Evolutionary conservation across 345 rosid species (phyloP), one percentile per base, ranked within the genome.

Genomic region (Eucalyptus dawsonii): DNA sequence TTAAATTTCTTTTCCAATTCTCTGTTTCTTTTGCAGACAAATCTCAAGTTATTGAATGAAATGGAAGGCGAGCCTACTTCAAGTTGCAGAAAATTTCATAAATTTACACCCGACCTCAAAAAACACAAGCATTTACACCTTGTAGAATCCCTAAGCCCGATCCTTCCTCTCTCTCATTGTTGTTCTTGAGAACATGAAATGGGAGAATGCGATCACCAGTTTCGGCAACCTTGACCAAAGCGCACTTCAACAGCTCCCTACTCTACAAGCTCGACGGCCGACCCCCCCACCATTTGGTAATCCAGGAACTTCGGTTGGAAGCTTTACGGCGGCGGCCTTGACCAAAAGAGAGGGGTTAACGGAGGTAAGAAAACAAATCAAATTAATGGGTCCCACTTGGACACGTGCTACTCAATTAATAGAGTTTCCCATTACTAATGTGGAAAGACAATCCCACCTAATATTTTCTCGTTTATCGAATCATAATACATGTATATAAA

Each of bases 11-110:
- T 25, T 58, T 58, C 65, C 65, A 58, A 24, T 58, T 21, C 60
- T 21, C 0, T 54, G 25, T 54, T 54, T 54, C 60, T 54, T 54
- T 58, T 58, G 65, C 3, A 24, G 14, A 58, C 3, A 58, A 25
- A 58, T 58, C 65, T 58, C 65, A 25, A 58, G 65, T 67, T 67
- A 67, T 67, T n/a, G 76, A 67, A n/a, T 15, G 37, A 56, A 80
- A 86, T 2, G 11, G 9, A 22, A 9, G 50, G 19, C 34, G 45
- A 88, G 95, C 99, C 98, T 95, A 97, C 88, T 98, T 98, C 89
- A 97, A 90, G 93, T 96, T 96, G 95, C 99, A 98, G 95, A 98
- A 95, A 50, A 98, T 99, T 94, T 97, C 98, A 80, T 95, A 96
- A 60, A 94, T 98, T 49, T 17, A 51, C 67, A 29, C 80, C 16